Evolutionary conservation across 352 stramenopile species (phyloP).

Genomic region (Phytopythium chamaehyphon): DNA sequence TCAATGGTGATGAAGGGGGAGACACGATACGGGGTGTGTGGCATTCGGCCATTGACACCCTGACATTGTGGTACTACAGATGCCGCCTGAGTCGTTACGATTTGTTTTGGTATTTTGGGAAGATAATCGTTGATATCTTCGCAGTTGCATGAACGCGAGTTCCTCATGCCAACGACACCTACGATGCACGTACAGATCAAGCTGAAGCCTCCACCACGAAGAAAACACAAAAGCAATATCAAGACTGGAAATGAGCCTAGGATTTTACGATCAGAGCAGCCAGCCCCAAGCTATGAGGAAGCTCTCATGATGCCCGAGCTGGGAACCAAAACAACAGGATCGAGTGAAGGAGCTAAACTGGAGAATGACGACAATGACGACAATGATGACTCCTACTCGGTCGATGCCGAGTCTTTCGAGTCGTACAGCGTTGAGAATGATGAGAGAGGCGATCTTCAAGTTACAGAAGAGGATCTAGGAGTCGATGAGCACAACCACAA

Average conservation of each 20-base stretch:
- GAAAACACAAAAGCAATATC: slow-evolving; percentile 3
- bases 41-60: no score
- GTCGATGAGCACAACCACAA: neutral
- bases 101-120: no score
- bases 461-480: neutral
- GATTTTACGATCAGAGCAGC: neutral
- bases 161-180: slow-evolving; percentile 14
- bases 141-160: no score
- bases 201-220: slow-evolving; percentile 11
- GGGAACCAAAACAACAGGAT: neutral
- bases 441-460: neutral
- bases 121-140: no score
- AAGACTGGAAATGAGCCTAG: no score
- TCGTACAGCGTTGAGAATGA: slow-evolving; percentile 15
- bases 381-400: slow-evolving; percentile 23
- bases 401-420: slow-evolving; percentile 33
- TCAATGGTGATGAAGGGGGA: neutral
- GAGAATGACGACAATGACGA: slow-evolving; percentile 18
- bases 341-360: neutral
- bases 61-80: neutral
- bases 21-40: no score
- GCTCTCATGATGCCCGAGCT: slow-evolving; percentile 26
- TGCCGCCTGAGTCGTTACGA: no score
- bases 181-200: slow-evolving; percentile 26
- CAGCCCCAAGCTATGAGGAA: slow-evolving; percentile 36